Percentiles rank a stretch among this genome's conserved stretches.
Evolutionary conservation across 805 yeast genomes (phyloP).

Genomic region (Candida nanaspora): DNA sequence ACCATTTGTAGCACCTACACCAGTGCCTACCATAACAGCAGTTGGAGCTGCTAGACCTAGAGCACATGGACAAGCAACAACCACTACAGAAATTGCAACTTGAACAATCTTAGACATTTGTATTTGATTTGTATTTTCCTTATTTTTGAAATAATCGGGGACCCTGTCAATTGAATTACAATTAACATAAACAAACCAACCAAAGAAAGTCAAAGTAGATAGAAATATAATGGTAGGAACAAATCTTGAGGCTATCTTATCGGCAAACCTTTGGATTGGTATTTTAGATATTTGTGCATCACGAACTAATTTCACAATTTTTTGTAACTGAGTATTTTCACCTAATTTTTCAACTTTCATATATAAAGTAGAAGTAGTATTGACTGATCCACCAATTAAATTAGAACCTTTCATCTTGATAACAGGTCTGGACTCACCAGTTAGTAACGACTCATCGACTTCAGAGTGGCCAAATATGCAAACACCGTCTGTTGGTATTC

Average conservation of each 20-base stretch:
- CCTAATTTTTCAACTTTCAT: constrained; percentile 69
- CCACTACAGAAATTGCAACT: constrained; percentile 84
- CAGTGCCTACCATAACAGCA: constrained; percentile 98
- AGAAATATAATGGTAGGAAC: constrained; percentile 68
- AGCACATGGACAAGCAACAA: constrained; percentile 99
- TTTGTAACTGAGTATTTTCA: constrained; percentile 76
- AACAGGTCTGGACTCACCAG: constrained; percentile 87
- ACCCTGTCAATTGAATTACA: constrained; percentile 6
- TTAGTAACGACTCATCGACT: constrained; percentile 80
- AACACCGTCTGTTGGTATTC: constrained; percentile 86
- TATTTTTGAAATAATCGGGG: constrained; percentile 21
- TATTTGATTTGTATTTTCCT: constrained; percentile 10
- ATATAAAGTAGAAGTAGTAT: constrained; percentile 67
- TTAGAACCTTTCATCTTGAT: constrained; percentile 49
- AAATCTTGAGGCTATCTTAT: constrained; percentile 74
- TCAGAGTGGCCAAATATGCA: constrained; percentile 75
- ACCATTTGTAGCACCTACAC: constrained; percentile 88
- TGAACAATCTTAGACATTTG: constrained; percentile 36
- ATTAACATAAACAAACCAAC: constrained; percentile 44
- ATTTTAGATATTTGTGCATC: constrained; percentile 86
- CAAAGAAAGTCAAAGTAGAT: constrained; percentile 55
- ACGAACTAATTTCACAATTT: constrained; percentile 78
- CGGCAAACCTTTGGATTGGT: constrained; percentile 88
- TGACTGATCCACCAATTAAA: constrained; percentile 88
- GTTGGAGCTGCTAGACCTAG: constrained; percentile 97